These are phyloP conservation scores for Lactarius sp. DNA, from an alignment of 768 basidiomycete genomes.

Conservation along the genomic window DNA sequence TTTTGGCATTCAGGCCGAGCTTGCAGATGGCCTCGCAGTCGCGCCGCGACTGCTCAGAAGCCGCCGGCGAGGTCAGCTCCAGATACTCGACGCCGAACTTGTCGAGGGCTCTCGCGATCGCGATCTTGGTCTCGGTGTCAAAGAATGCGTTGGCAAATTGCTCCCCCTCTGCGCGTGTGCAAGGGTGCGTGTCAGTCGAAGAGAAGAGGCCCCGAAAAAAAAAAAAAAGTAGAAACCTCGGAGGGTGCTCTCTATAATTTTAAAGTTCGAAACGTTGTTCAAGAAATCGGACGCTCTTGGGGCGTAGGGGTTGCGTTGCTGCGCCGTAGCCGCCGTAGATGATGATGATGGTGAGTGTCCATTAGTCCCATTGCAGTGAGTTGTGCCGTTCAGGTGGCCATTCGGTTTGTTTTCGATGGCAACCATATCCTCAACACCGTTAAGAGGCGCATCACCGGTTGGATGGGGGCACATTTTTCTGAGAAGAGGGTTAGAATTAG, in stretches of 20 bases:
- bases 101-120: conserved; percentile 96
- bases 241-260: conserved; percentile 95
- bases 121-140: conserved; percentile 99
- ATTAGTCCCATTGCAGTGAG: conserved; percentile 31
- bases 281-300: conserved; percentile 90
- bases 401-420: conserved; percentile 47
- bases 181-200: not conserved
- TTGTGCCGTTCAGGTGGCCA: conserved; percentile 32
- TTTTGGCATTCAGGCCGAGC: conserved; percentile 93
- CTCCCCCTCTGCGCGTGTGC: conserved; percentile 79
- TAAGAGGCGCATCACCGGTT: conserved; percentile 45
- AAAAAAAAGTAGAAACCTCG: conserved; percentile 57
- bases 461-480: conserved; percentile 59
- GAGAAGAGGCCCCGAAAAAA: not conserved
- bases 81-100: conserved; percentile 99
- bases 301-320: conserved; percentile 72
- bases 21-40: conserved; percentile 99
- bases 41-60: conserved; percentile 87
- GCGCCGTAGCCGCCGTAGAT: conserved; percentile 30
- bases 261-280: conserved; percentile 89
- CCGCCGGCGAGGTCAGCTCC: conserved; percentile 96
- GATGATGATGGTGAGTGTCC: conserved; percentile 24
- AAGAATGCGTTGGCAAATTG: conserved; percentile 99
- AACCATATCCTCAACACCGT: conserved; percentile 62
- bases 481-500: not conserved